Base-by-base conservation (phyloP, 306 rosid species). In the Begonia fuchsioides region DNA sequence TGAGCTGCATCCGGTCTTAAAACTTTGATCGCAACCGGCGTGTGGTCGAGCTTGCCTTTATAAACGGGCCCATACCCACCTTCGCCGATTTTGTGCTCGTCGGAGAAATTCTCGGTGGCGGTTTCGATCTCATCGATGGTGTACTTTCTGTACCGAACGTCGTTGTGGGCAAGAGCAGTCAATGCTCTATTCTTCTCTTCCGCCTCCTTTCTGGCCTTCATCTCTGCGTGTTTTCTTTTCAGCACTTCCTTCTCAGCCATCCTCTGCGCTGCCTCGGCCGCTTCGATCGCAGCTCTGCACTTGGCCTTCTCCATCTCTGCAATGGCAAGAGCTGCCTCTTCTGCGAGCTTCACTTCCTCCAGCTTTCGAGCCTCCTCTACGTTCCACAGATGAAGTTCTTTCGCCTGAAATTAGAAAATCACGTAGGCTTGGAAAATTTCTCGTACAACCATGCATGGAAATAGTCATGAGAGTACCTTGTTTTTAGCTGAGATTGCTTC, bases 401-500 rank as follows among this genome's bases (percentile, higher is more conserved):
- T 73, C 3, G 94, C 93, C 94, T 88, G 79, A 56, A 63, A 43
- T 19, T 19, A 19, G 4, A 19, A 19, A 19, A 19, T 19, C 26
- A 19, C 4, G 26, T 19, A 19, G 4, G 4, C 26, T 19, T 19
- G 2, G 26, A 19, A 19, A 19, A 2, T 2, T 19, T 19, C 26
- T 19, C 26, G 26, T 19, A 19, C 26, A 19, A 19, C 26, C 26
- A 19, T 19, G 26, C 3, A 19, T n/a, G 26, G 26, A 19, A 19
- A 19, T 2, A 19, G 2, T 19, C 4, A 19, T 4, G 2, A 19
- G 2, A 4, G 20, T 58, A 83, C 96, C 94, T 81, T 67, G 32
- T 79, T 77, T 72, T 92, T 85, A 18, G 98, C 95, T 45, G 94
- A 77, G 60, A 92, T 82, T 48, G n/a, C n/a, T n/a, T n/a, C n/a